phyloP scores from a whole-genome alignment of 768 basidiomycete species.

The Mycena galericulata region DNA sequence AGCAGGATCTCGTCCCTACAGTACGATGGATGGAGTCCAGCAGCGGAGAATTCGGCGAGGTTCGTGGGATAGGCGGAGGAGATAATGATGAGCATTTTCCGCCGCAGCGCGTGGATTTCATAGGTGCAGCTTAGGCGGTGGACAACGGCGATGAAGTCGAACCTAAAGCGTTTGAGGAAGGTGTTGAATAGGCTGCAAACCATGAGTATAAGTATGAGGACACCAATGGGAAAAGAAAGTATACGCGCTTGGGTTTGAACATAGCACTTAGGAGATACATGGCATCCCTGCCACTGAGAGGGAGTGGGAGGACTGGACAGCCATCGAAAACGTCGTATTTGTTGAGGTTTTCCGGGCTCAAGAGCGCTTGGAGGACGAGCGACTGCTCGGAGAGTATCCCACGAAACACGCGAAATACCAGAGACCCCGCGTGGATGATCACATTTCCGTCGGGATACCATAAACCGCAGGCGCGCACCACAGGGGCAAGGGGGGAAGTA shows the following conservation, averaged over 20 bases:
- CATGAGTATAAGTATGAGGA: background rate
- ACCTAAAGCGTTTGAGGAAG: background rate
- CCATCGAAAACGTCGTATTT: background rate
- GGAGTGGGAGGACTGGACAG: background rate
- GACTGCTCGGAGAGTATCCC: constrained; percentile 6
- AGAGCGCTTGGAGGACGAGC: background rate
- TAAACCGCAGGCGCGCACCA: background rate
- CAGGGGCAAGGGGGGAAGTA: background rate
- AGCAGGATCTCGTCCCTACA: constrained; percentile 4
- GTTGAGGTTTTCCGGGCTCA: background rate
- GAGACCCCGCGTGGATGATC: background rate
- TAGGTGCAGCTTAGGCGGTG: background rate
- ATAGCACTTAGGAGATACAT: constrained; percentile 7
- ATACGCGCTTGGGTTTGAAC: constrained; percentile 2
- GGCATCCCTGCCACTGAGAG: background rate
- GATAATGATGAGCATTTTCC: constrained; percentile 6
- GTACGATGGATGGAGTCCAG: background rate
- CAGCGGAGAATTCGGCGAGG: background rate
- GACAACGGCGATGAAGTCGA: constrained; percentile 18
- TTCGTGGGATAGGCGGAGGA: background rate
- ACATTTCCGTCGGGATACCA: constrained; percentile 7
- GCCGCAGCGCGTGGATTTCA: background rate
- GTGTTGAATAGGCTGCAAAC: constrained; percentile 4
- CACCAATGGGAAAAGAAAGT: too few species aligned
- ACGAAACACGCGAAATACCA: constrained; percentile 5